Conservation (phyloP, 805 yeast genomes). For the Candida insectalens region DNA sequence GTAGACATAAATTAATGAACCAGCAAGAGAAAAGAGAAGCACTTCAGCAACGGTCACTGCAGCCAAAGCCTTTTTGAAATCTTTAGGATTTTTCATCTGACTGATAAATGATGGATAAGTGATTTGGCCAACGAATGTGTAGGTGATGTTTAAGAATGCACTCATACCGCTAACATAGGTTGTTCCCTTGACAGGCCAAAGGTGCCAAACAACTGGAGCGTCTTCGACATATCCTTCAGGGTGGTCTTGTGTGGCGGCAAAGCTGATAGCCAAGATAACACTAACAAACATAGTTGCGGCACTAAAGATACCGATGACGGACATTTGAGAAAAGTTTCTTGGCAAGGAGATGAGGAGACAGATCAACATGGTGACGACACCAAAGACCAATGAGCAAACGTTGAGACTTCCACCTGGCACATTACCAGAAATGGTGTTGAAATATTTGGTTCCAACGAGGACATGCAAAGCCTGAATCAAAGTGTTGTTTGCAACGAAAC, state of each 20-base stretch:
- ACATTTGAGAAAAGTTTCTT: constrained; percentile 44
- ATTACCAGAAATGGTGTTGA: constrained; percentile 40
- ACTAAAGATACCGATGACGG: constrained; percentile 40
- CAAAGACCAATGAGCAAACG: constrained; percentile 42
- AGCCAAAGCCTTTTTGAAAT: constrained; percentile 46
- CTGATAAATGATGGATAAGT: constrained; percentile 54
- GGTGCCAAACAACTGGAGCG: constrained; percentile 31
- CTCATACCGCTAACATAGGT: constrained; percentile 43
- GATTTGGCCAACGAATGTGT: constrained; percentile 57
- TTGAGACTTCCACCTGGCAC: constrained; percentile 13
- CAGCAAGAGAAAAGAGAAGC: constrained; percentile 40
- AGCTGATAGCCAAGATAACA: constrained; percentile 39
- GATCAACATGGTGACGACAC: constrained; percentile 37
- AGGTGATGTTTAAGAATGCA: constrained; percentile 49
- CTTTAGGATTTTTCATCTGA: constrained; percentile 48
- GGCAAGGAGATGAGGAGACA: constrained; percentile 47
- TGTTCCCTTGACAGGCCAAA: constrained; percentile 46
- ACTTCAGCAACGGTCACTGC: constrained; percentile 43
- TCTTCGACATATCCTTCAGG: constrained; percentile 29
- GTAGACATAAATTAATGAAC: constrained; percentile 49
- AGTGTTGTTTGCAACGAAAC: constrained; percentile 45
- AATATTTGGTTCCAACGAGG: constrained; percentile 48
- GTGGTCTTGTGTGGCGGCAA: constrained; percentile 43
- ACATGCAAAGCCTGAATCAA: constrained; percentile 53
- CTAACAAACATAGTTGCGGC: constrained; percentile 52